Base-by-base conservation (phyloP, 1,284 basidiomycete genomes). In the Phylloboletellus chloephorus region DNA sequence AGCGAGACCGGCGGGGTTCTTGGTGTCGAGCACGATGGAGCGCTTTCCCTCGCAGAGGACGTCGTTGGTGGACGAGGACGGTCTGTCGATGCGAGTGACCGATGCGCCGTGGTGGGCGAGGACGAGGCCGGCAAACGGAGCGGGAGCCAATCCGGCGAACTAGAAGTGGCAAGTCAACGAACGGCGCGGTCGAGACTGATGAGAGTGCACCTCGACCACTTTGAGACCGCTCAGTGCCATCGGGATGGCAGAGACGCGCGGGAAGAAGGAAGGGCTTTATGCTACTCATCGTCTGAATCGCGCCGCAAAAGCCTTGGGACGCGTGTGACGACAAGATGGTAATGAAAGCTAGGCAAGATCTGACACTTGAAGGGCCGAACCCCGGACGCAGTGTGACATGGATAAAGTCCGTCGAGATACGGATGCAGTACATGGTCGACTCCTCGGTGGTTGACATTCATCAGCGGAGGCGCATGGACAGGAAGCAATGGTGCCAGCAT, bases 101-200 rank as follows among this genome's bases (percentile, higher is more conserved):
- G 75, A 74, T 11, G 88, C 88, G 2, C 88, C 88, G 55, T 85
- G 82, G 64, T 91, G 88, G 7, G 87, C 80, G 24, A 92, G 72
- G 31, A 91, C 61, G 41, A 90, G 72, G n/a, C 84, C 86, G 7
- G 85, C 78, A 51, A 85, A 88, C 0, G 87, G 88, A 1, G 78
- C 87, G 2, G 88, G 88, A 5, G 87, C 88, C 11, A 91, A 69
- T n/a, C 88, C 88, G 19, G 82, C 87, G 54, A 91, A 89, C 82
- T 91, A 49, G 12, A 26, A 24, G 16, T 5, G 3, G n/a, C 20
- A 1, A 8, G 35, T 54, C 9, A 44, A 16, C 15, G 10, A 6
- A 17, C 17, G 21, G 3, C 4, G 13, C 1, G 22, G 7, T 15
- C 2, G 5, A 11, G 16, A 20, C 12, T 1, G n/a, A 19, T 8